phyloP scores from a whole-genome alignment of 805 yeast genomes.

The Saturnispora saitoi region DNA sequence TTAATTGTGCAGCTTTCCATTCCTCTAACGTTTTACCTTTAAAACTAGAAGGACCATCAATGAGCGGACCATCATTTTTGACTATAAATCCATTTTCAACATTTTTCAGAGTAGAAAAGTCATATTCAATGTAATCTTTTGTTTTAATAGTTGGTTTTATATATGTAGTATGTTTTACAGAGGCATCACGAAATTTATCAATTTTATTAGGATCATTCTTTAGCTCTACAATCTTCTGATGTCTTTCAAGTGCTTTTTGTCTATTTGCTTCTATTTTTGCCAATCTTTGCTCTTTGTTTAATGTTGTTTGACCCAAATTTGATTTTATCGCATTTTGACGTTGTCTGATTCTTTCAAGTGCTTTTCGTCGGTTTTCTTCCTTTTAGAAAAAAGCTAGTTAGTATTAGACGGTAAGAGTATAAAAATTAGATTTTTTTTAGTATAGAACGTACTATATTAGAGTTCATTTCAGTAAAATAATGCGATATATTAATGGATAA shows the following conservation, averaged over 20 bases:
- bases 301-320: background rate
- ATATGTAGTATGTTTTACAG: conserved; percentile 11
- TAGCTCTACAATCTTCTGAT: conserved; percentile 11
- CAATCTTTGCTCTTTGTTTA: conserved; percentile 19
- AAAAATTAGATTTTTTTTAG: background rate
- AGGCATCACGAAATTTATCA: background rate
- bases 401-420: background rate
- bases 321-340: conserved; percentile 26
- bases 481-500: too few relatives aligned
- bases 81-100: conserved; percentile 74
- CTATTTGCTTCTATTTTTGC: conserved; percentile 45
- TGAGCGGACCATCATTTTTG: background rate
- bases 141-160: conserved; percentile 43
- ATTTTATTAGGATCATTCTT: background rate
- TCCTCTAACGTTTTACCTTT: conserved; percentile 39
- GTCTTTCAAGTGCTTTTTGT: conserved; percentile 40
- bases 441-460: conserved; percentile 1
- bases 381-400: conserved; percentile 14
- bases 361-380: conserved; percentile 59
- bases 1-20: conserved; percentile 45
- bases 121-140: conserved; percentile 72
- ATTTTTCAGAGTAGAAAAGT: conserved; percentile 85
- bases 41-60: conserved; percentile 2
- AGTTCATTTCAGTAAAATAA: background rate
- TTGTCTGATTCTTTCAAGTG: conserved; percentile 48